A percentile compares a stretch with the other conserved stretches of the same genome.
Conservation (phyloP, 1,284 basidiomycete species). For the Moesziomyces sp. region DNA sequence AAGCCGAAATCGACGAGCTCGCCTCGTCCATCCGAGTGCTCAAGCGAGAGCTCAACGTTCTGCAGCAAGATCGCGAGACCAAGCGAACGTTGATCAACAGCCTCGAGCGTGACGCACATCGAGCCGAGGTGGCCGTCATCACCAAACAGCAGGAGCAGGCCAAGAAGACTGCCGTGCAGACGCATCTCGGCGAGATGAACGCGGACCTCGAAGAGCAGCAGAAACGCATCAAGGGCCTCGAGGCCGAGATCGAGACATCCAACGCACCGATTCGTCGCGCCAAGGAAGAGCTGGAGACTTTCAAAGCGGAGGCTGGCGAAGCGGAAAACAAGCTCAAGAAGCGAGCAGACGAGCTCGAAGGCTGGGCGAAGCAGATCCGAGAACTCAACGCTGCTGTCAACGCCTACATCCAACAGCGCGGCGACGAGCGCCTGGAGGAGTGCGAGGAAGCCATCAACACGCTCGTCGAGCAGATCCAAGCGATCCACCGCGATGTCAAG, state of each 20-base stretch:
- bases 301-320: constrained; percentile 73
- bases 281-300: constrained; percentile 74
- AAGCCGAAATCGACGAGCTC: constrained; percentile 50
- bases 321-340: constrained; percentile 73
- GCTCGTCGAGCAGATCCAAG: constrained; percentile 55
- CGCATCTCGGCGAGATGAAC: constrained; percentile 71
- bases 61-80: constrained; percentile 54
- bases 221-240: constrained; percentile 68
- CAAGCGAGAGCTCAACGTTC: constrained; percentile 51
- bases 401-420: constrained; percentile 45
- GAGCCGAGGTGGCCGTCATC: constrained; percentile 69
- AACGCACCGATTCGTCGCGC: constrained; percentile 77
- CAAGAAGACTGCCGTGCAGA: constrained; percentile 38
- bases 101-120: constrained; percentile 46
- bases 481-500: constrained; percentile 36
- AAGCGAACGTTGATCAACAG: constrained; percentile 46
- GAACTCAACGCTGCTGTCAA: constrained; percentile 41
- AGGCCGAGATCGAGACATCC: constrained; percentile 75
- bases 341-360: constrained; percentile 32
- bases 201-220: constrained; percentile 70
- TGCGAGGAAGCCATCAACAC: constrained; percentile 55
- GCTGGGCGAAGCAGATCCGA: constrained; percentile 52
- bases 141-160: constrained; percentile 51
- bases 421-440: constrained; percentile 44
- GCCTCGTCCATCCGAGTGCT: constrained; percentile 50